Conservation (phyloP, 768 basidiomycete species). For the Tylopilus balloui region DNA sequence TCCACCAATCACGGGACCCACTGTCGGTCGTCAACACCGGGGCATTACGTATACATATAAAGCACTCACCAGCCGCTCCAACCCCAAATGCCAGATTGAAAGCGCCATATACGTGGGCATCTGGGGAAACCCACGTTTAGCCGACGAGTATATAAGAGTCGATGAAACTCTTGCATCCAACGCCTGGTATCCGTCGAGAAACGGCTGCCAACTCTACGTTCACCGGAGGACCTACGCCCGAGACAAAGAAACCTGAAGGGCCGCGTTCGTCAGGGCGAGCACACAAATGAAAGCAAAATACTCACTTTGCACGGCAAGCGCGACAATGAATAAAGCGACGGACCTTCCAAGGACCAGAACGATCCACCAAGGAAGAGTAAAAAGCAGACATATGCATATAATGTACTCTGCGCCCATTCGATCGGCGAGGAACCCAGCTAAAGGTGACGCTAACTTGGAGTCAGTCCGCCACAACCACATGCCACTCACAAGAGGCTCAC, state of each 20-base stretch:
- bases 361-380: conserved; percentile 62
- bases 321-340: conserved; percentile 35
- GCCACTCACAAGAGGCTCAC: conserved; percentile 36
- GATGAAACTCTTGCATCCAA: conserved; percentile 58
- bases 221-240: conserved; percentile 56
- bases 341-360: conserved; percentile 52
- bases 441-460: conserved; percentile 43
- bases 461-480: not conserved
- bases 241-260: conserved; percentile 55
- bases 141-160: not conserved
- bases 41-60: not conserved
- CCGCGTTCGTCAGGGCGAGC: not conserved
- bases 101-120: conserved; percentile 69
- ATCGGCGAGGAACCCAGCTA: conserved; percentile 59
- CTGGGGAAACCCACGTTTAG: conserved; percentile 33
- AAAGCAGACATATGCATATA: conserved; percentile 41
- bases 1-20: conserved; percentile 67
- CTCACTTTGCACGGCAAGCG: conserved; percentile 53
- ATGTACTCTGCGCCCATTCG: conserved; percentile 53
- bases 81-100: conserved; percentile 70
- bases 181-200: conserved; percentile 49
- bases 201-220: conserved; percentile 65
- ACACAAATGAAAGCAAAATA: not conserved
- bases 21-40: conserved; percentile 31
- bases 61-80: conserved; percentile 51